phyloP scores from a whole-genome alignment of 148 eudicot species.

The Heliosperma pusillum region DNA sequence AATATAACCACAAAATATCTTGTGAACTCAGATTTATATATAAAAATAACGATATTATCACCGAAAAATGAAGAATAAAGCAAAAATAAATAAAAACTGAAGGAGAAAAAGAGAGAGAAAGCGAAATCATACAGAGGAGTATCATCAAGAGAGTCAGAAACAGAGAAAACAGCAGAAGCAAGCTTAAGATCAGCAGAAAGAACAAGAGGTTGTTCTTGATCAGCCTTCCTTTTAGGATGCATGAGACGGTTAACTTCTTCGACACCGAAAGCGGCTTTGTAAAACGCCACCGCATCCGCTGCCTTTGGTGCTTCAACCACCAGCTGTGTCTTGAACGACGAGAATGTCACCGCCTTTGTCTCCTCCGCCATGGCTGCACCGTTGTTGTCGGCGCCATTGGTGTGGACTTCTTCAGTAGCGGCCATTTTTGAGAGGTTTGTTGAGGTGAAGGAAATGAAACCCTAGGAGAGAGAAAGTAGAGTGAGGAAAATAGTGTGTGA shows the following conservation, averaged over 20 bases:
- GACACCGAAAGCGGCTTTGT: conserved; percentile 83
- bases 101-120: background rate
- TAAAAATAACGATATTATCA: too few relatives aligned
- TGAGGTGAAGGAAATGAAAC: too few relatives aligned
- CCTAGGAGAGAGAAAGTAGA: conserved; percentile 47
- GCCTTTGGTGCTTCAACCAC: conserved; percentile 62
- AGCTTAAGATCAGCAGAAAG: conserved; percentile 77
- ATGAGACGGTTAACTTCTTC: conserved; percentile 58
- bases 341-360: conserved; percentile 31
- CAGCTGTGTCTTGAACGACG: conserved; percentile 59
- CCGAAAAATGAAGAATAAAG: background rate
- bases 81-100: background rate
- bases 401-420: conserved; percentile 23
- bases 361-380: too few relatives aligned
- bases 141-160: conserved; percentile 57
- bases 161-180: conserved; percentile 46
- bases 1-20: too few relatives aligned
- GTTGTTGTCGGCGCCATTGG: background rate
- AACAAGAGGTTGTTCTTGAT: conserved; percentile 65
- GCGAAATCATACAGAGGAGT: conserved; percentile 35
- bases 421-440: conserved; percentile 35
- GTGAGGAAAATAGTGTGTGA: background rate
- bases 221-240: conserved; percentile 84
- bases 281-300: conserved; percentile 72
- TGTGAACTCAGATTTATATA: too few relatives aligned